Percentiles rank a stretch among this genome's conserved stretches.
phyloP scores from a whole-genome alignment of 306 rosid genomes.

The Ammopiptanthus mongolicus region DNA sequence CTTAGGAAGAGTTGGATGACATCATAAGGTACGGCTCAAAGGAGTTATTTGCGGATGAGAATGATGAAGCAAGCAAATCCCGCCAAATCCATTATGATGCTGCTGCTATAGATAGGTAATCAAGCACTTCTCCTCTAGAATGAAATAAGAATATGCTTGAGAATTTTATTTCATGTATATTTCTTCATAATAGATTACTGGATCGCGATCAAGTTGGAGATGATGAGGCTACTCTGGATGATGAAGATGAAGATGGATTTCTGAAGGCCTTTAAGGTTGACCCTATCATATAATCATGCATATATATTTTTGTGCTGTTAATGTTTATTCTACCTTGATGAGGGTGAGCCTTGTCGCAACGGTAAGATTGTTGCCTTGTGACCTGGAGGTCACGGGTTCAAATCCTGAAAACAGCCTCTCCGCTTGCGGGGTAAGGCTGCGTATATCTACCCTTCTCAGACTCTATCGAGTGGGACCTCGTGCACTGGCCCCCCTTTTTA shows the following conservation, averaged over 20 bases:
- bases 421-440: no score
- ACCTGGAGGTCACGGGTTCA: no score
- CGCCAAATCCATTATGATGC: conserved; percentile 98
- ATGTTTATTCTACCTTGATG: conserved; percentile 10
- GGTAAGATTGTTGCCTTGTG: no score
- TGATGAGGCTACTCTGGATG: conserved; percentile 81
- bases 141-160: conserved; percentile 15
- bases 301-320: conserved; percentile 15
- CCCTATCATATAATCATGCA: conserved; percentile 13
- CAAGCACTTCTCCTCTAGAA: background rate
- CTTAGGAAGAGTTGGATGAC: conserved; percentile 95
- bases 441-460: no score
- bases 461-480: no score
- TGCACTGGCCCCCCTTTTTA: no score
- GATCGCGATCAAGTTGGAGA: conserved; percentile 88
- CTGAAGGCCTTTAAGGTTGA: conserved; percentile 89
- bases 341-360: no score
- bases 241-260: conserved; percentile 94
- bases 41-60: conserved; percentile 95
- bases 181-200: conserved; percentile 58
- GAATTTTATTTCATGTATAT: conserved; percentile 16
- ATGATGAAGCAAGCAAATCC: conserved; percentile 91
- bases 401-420: no score
- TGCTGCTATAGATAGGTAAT: conserved; percentile 88
- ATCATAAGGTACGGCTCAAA: conserved; percentile 93